Percentiles rank a stretch among this genome's conserved stretches.
Evolutionary conservation across 202 grass and related monocot genomes (phyloP).

Genomic region (Digitaria exilis): DNA sequence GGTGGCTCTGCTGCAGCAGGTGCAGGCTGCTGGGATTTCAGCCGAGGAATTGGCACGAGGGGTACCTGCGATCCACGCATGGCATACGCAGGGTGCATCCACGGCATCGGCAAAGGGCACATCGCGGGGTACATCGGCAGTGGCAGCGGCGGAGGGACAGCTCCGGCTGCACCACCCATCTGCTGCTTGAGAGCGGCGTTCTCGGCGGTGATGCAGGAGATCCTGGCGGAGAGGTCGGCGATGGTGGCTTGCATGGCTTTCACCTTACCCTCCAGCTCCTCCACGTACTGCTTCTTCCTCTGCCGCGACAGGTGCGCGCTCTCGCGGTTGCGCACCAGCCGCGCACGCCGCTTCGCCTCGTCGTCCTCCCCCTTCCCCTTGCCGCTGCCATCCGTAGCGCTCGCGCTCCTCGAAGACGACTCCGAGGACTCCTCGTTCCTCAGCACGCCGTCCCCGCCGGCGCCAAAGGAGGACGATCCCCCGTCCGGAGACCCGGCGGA

Average conservation of each 20-base stretch:
- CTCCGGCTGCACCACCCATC: constrained; percentile 17
- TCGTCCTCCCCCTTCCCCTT: constrained; percentile 15
- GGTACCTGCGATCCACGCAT: constrained; percentile 64
- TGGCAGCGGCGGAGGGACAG: background rate
- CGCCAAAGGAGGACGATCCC: constrained; percentile 5
- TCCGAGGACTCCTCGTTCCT: constrained; percentile 49
- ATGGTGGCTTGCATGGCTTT: constrained; percentile 78
- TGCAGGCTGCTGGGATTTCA: constrained; percentile 46
- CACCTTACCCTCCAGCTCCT: constrained; percentile 71
- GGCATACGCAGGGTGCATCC: constrained; percentile 59
- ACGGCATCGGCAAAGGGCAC: constrained; percentile 51
- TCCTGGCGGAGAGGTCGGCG: constrained; percentile 60
- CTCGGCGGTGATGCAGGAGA: constrained; percentile 64
- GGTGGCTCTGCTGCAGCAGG: constrained; percentile 39
- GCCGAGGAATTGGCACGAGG: constrained; percentile 63
- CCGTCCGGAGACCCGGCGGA: constrained; percentile 27
- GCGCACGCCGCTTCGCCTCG: constrained; percentile 54
- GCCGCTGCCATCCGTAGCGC: background rate
- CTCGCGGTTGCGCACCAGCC: constrained; percentile 76
- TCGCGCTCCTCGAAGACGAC: constrained; percentile 40
- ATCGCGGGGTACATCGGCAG: constrained; percentile 47
- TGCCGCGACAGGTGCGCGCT: constrained; percentile 73
- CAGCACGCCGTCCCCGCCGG: constrained; percentile 2
- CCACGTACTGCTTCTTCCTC: constrained; percentile 79
- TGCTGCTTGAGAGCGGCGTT: constrained; percentile 63